Evolutionary conservation across 768 basidiomycete species (phyloP).

Genomic region (Neoboletus brunneissimus): DNA sequence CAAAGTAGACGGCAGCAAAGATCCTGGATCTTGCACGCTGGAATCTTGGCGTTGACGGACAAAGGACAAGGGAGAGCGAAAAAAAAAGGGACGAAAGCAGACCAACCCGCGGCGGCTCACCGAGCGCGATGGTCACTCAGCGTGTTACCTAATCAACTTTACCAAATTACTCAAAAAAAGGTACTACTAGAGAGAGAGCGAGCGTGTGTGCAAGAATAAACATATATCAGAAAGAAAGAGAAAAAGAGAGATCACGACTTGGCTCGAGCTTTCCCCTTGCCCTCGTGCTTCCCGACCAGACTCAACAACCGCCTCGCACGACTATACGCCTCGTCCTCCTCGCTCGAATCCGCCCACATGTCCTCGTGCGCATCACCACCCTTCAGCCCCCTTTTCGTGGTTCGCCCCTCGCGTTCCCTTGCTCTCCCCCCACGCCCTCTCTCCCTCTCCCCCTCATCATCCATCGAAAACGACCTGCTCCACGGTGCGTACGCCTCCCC

Average conservation of each 20-base stretch:
- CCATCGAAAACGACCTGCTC: slow-evolving; percentile 7
- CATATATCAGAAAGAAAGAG: neutral
- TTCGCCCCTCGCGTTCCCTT: slow-evolving; percentile 7
- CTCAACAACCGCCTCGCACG: slow-evolving; percentile 54
- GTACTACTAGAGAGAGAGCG: neutral
- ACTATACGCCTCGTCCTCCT: slow-evolving; percentile 68
- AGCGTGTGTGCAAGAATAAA: neutral
- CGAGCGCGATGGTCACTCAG: neutral
- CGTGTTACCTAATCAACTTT: slow-evolving; percentile 12
- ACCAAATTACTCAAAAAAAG: neutral
- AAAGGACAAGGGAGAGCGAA: neutral
- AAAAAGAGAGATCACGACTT: neutral
- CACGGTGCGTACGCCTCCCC: slow-evolving; percentile 20
- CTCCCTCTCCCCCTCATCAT: neutral
- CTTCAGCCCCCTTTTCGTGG: neutral
- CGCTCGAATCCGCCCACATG: slow-evolving; percentile 74
- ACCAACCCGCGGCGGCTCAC: neutral
- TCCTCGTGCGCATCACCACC: slow-evolving; percentile 24
- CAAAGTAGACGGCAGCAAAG: neutral
- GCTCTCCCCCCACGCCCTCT: neutral
- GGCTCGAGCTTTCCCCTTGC: slow-evolving; percentile 7
- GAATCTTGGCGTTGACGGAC: neutral
- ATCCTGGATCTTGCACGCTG: neutral
- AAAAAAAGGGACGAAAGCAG: neutral
- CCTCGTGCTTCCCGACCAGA: slow-evolving; percentile 36